Evolutionary conservation across 2,329 filamentous ascomycete species (phyloP).

Genomic region (Xylaria sp.): DNA sequence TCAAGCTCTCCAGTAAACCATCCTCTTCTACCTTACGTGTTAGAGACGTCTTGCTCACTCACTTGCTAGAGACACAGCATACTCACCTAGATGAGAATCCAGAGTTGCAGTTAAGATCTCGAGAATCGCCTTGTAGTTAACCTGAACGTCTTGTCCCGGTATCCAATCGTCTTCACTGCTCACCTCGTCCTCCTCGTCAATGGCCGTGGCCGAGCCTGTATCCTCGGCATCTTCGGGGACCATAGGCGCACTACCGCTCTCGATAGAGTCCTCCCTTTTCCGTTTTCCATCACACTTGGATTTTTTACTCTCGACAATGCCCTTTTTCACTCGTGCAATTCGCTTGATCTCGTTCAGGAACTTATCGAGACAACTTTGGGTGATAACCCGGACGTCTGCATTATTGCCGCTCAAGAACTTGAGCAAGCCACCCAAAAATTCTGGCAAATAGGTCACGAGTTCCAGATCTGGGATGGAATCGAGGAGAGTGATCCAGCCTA

Average conservation of each 20-base stretch:
- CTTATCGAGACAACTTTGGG: constrained; percentile 86
- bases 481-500: constrained; percentile 93
- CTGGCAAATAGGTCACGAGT: constrained; percentile 89
- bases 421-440: constrained; percentile 88
- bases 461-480: constrained; percentile 98
- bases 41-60: constrained; percentile 29
- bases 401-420: constrained; percentile 94
- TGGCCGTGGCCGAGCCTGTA: constrained; percentile 65
- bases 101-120: constrained; percentile 92
- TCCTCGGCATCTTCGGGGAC: constrained; percentile 71
- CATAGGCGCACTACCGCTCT: constrained; percentile 70
- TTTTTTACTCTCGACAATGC: constrained; percentile 86
- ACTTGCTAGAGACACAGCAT: constrained; percentile 11
- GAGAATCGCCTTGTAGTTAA: constrained; percentile 91
- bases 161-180: constrained; percentile 93
- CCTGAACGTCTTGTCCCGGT: constrained; percentile 94
- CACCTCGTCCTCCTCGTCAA: constrained; percentile 66
- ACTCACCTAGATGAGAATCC: constrained; percentile 79
- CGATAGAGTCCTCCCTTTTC: constrained; percentile 76
- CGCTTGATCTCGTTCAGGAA: constrained; percentile 95
- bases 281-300: constrained; percentile 73
- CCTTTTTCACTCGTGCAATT: constrained; percentile 91
- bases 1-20: constrained; percentile 87
- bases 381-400: constrained; percentile 92
- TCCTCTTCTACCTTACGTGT: constrained; percentile 76